These are phyloP conservation scores for Eucalyptus marginata DNA, from an alignment of 345 rosid genomes.

Conservation along the genomic window DNA sequence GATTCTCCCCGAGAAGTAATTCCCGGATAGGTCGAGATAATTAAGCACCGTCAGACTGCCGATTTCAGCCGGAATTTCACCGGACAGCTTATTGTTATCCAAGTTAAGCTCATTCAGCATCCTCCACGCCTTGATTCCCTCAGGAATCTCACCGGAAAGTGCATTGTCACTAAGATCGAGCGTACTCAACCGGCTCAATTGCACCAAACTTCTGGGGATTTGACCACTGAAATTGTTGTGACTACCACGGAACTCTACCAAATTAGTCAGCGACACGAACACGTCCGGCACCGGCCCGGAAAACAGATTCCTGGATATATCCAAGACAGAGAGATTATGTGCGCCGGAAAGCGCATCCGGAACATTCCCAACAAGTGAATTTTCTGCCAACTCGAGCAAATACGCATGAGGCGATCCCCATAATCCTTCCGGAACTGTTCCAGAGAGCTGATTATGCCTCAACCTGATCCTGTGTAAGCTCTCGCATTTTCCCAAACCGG, in stretches of 20 bases:
- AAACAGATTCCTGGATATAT: constrained; percentile 48
- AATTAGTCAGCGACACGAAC: constrained; percentile 33
- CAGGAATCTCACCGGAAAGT: constrained; percentile 59
- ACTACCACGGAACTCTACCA: constrained; percentile 41
- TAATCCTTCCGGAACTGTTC: constrained; percentile 40
- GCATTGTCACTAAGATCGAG: constrained; percentile 63
- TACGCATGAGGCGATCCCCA: constrained; percentile 68
- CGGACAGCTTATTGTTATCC: constrained; percentile 54
- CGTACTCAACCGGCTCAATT: constrained; percentile 31
- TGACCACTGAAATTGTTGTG: constrained; percentile 34
- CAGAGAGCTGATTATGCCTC: constrained; percentile 41
- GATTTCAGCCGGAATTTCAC: constrained; percentile 49
- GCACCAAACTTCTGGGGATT: constrained; percentile 45
- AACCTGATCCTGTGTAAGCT: constrained; percentile 63
- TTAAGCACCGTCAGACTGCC: constrained; percentile 69
- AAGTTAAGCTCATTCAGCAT: constrained; percentile 70
- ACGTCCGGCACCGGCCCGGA: constrained; percentile 48
- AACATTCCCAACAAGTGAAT: constrained; percentile 46
- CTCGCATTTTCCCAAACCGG: constrained; percentile 36
- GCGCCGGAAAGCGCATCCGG: constrained; percentile 37
- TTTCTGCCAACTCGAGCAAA: constrained; percentile 56
- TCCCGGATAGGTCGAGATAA: constrained; percentile 80
- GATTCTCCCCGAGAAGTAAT: constrained; percentile 53
- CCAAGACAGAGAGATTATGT: constrained; percentile 44
- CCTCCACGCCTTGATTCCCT: constrained; percentile 32